Percentiles rank a stretch among this genome's conserved stretches.
Evolutionary conservation across 345 rosid species (phyloP).

Genomic region (Brassica incana): DNA sequence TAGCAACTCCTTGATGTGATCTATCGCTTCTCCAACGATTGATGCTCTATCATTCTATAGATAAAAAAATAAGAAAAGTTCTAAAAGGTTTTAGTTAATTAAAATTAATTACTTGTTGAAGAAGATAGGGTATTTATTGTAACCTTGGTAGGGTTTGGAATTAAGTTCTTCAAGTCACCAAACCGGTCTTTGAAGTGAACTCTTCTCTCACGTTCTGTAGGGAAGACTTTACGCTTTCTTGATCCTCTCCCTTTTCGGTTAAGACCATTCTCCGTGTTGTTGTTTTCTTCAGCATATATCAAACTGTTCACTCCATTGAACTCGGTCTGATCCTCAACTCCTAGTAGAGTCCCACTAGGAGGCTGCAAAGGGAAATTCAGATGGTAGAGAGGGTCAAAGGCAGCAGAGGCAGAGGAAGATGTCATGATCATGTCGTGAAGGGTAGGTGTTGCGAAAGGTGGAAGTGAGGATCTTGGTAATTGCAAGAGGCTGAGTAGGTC

Average conservation of each 20-base stretch:
- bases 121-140: slow-evolving; percentile 1
- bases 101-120: background rate
- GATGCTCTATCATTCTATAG: slow-evolving; percentile 68
- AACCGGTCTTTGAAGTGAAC: slow-evolving; percentile 58
- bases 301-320: slow-evolving; percentile 25
- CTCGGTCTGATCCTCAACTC: slow-evolving; percentile 32
- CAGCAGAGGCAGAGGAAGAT: slow-evolving; percentile 41
- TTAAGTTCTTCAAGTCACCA: slow-evolving; percentile 46
- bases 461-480: slow-evolving; percentile 49
- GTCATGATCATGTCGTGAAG: slow-evolving; percentile 38
- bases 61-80: background rate
- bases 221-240: slow-evolving; percentile 55
- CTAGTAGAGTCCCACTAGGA: slow-evolving; percentile 45
- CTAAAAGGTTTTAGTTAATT: background rate
- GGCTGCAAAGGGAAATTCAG: slow-evolving; percentile 61
- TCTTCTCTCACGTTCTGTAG: slow-evolving; percentile 69
- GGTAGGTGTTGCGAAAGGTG: slow-evolving; percentile 37
- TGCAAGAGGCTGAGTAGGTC: slow-evolving; percentile 70
- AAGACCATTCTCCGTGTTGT: slow-evolving; percentile 41
- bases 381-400: slow-evolving; percentile 60
- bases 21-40: slow-evolving; percentile 71
- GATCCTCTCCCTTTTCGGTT: slow-evolving; percentile 46
- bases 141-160: slow-evolving; percentile 75
- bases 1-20: slow-evolving; percentile 68
- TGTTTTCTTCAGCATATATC: slow-evolving; percentile 40